Base-by-base conservation (phyloP, 2,329 filamentous ascomycete species). In the Colletotrichum cordylinicola region DNA sequence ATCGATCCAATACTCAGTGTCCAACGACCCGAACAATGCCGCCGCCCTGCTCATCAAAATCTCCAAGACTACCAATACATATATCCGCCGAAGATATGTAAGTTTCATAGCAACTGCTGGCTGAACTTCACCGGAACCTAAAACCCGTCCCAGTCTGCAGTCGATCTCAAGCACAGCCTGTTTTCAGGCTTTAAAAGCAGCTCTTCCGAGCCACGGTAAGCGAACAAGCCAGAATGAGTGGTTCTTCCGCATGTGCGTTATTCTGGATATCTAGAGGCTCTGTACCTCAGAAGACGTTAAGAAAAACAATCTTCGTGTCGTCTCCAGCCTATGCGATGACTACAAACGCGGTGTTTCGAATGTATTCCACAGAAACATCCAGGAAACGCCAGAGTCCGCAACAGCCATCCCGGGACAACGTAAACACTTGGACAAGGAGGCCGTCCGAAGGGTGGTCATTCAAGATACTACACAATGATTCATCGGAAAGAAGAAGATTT, bases 381-480 rank as follows among this genome's bases (percentile, higher is more conserved):
- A 8, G 6, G n/a, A 12, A 2, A 21, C 2, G 21, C 6, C 2
- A 0, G 3, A 2, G 43, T 10, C 3, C 8, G 43, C 0, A 0
- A 48, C 1, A 48, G 39, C 0, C 18, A 12, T 48, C 18, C n/a
- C 9, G 39, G 2, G 39, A 48, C 39, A 2, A n/a, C 10, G 2
- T 12, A 7, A 2, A 12, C 1, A n/a, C n/a, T n/a, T n/a, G n/a
- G n/a, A n/a, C 9, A 6, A 48, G 12, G 39, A 48, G n/a, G 39
- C 0, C 4, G 0, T 10, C 9, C 3, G 0, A 48, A 4, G 9
- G 18, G 1, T 3, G n/a, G 18, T 7, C 18, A 2, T 9, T 48
- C 8, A 0, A 21, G 39, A 0, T n/a, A 48, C 39, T 9, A 2
- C 18, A 2, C 18, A 39, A 1, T 6, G 5, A 48, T 9, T 6